Evolutionary conservation across 2,329 filamentous ascomycete genomes (phyloP).

Genomic region (Albifimbria verrucaria): DNA sequence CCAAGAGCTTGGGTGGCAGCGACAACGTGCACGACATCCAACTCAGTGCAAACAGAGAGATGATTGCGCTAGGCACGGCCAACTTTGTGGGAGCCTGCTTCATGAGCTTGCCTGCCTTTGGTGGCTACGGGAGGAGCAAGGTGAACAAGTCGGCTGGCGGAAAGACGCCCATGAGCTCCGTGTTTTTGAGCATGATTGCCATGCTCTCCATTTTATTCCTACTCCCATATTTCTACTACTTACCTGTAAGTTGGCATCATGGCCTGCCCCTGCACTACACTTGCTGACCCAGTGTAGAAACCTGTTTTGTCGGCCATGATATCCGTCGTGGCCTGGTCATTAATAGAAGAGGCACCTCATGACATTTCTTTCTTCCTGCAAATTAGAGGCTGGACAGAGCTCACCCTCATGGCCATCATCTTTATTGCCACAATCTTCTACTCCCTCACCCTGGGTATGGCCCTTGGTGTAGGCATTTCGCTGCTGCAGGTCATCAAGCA

Average conservation of each 20-base stretch:
- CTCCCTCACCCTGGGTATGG: conserved; percentile 89
- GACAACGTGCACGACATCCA: conserved; percentile 74
- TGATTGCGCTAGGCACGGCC: conserved; percentile 85
- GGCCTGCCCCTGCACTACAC: background rate
- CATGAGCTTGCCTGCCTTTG: conserved; percentile 89
- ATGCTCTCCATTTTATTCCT: conserved; percentile 77
- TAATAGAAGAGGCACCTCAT: conserved; percentile 92
- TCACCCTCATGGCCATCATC: conserved; percentile 84
- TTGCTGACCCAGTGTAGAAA: conserved; percentile 55
- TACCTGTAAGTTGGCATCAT: conserved; percentile 65
- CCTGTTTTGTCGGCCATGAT: conserved; percentile 92
- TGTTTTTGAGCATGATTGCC: conserved; percentile 80
- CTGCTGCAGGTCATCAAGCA: conserved; percentile 87
- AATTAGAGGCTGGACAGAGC: conserved; percentile 82
- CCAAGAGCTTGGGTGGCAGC: conserved; percentile 76
- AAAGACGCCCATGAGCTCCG: conserved; percentile 88
- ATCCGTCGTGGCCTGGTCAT: conserved; percentile 87
- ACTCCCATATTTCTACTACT: conserved; percentile 88
- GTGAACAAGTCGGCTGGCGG: conserved; percentile 91
- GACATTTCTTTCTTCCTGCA: conserved; percentile 86
- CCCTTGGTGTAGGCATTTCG: conserved; percentile 87
- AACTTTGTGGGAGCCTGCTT: conserved; percentile 92
- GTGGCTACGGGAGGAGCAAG: conserved; percentile 93
- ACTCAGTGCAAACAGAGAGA: conserved; percentile 86
- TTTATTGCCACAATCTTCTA: conserved; percentile 92